Conservation (phyloP, 2,329 filamentous ascomycete species). For the Iodosphaeria phyllophila region DNA sequence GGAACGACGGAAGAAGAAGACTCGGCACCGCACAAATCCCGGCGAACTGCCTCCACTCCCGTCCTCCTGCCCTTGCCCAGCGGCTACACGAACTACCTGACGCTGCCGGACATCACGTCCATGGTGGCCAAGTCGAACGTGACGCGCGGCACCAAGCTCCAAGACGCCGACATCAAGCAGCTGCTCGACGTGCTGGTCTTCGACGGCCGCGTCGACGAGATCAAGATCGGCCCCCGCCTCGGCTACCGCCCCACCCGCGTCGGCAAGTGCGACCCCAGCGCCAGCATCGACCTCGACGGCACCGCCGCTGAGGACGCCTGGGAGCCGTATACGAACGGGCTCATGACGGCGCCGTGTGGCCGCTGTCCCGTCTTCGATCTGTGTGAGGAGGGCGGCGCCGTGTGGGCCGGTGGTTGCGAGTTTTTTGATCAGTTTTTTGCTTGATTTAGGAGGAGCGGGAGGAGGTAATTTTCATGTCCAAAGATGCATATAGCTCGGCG, state of each 20-base stretch:
- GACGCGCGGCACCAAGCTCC: constrained; percentile 51
- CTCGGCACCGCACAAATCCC: constrained; percentile 12
- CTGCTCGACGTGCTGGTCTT: constrained; percentile 77
- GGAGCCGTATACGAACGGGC: constrained; percentile 42
- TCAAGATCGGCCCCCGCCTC: constrained; percentile 27
- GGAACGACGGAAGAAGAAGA: constrained; percentile 1
- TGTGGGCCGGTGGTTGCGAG: constrained; percentile 76
- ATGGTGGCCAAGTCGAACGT: constrained; percentile 52
- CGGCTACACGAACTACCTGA: constrained; percentile 64
- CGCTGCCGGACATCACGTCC: constrained; percentile 56
- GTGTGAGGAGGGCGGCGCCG: constrained; percentile 77
- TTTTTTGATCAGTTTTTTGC: constrained; percentile 79
- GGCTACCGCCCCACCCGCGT: constrained; percentile 35
- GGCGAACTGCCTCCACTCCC: constrained; percentile 7
- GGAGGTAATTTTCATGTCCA: no score
- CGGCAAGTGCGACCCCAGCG: constrained; percentile 18
- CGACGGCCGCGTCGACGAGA: constrained; percentile 64
- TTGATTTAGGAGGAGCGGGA: no score
- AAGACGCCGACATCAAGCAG: constrained; percentile 63
- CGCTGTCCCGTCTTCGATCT: constrained; percentile 84
- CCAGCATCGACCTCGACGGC: constrained; percentile 8
- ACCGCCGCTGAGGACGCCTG: constrained; percentile 12
- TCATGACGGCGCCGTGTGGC: constrained; percentile 81
- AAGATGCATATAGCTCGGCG: no score
- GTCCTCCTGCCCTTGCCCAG: constrained; percentile 35